Evolutionary conservation across 176 grass and related monocot species (phyloP).

Genomic region (Raddia distichophylla): DNA sequence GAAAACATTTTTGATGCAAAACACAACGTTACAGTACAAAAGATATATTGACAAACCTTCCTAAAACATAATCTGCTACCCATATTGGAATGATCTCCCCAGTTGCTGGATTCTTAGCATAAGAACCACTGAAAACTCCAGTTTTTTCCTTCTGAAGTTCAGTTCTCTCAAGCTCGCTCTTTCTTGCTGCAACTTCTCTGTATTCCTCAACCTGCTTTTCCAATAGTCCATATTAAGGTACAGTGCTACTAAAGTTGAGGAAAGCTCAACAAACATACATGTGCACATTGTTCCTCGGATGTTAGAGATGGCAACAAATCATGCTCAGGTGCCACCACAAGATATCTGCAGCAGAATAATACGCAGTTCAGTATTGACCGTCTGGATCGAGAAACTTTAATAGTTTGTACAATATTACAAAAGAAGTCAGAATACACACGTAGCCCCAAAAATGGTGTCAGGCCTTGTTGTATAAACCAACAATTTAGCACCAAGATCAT

Average conservation of each 20-base stretch:
- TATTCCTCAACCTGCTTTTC: slow-evolving; percentile 80
- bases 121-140: slow-evolving; percentile 95
- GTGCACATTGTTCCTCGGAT: slow-evolving; percentile 63
- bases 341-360: slow-evolving; percentile 69
- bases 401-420: not conserved
- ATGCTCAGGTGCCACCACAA: slow-evolving; percentile 94
- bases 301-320: slow-evolving; percentile 62
- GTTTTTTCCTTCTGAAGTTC: slow-evolving; percentile 99
- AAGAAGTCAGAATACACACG: slow-evolving; percentile 55
- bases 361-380: slow-evolving; percentile 13
- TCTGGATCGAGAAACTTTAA: slow-evolving; percentile 16
- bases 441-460: slow-evolving; percentile 93
- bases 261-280: slow-evolving; percentile 52
- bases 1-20: slow-evolving; percentile 18
- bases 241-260: slow-evolving; percentile 25
- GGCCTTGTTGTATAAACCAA: slow-evolving; percentile 93
- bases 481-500: slow-evolving; percentile 51
- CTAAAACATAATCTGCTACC: slow-evolving; percentile 98
- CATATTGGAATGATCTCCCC: slow-evolving; percentile 94
- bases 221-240: slow-evolving; percentile 34
- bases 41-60: slow-evolving; percentile 64
- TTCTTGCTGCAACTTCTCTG: slow-evolving; percentile 67
- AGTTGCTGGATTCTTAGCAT: slow-evolving; percentile 90
- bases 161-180: slow-evolving; percentile 98
- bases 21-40: not conserved